Evolutionary conservation across 2,329 filamentous ascomycete species (phyloP), one percentile per base, ranked within the genome.

Genomic region (Neofusicoccum kwambonambiense): DNA sequence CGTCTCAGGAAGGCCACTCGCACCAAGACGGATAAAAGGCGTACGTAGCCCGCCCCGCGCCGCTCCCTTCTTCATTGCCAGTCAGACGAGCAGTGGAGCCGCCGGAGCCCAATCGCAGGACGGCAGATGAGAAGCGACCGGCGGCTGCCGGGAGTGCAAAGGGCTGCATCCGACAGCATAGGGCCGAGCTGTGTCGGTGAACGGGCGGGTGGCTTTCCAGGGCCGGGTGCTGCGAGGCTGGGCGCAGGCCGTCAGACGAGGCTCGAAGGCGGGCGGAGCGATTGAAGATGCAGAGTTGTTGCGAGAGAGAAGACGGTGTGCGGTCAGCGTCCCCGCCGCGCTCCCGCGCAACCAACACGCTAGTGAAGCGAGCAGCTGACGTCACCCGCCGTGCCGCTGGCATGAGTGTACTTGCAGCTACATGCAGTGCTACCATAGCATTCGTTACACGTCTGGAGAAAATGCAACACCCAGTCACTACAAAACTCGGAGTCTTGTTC

Each of bases 301-400:
- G 47, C 3, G 27, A 51, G 49, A 51, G 49, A 6, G 49, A 17
- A 52, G 50, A 37, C 50, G 50, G 50, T 52, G 31, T 52, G 50
- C 50, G n/a, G 50, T 52, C 50, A 52, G 31, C 50, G 22, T 39
- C 11, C 9, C 27, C 13, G 4, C 47, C 22, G 47, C 47, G 19
- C 45, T 22, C 27, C 49, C 22, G 49, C 34, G 3, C 31, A 52
- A 3, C 13, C 7, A 27, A 8, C 27, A 17, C 49, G 49, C 49
- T 51, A 52, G 34, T 15, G 50, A 52, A 52, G 50, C 50, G 50
- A 52, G 50, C 50, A 19, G 50, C 50, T 52, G 31, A 52, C 50
- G 34, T 52, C 50, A 52, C 17, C 50, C 34, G 31, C 15, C 8
- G 17, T 7, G 7, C 13, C 3, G 27, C 27, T 31, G 27, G 27